Base-by-base conservation (phyloP, 2,329 filamentous ascomycete species). In the Calonectria hawksworthii region DNA sequence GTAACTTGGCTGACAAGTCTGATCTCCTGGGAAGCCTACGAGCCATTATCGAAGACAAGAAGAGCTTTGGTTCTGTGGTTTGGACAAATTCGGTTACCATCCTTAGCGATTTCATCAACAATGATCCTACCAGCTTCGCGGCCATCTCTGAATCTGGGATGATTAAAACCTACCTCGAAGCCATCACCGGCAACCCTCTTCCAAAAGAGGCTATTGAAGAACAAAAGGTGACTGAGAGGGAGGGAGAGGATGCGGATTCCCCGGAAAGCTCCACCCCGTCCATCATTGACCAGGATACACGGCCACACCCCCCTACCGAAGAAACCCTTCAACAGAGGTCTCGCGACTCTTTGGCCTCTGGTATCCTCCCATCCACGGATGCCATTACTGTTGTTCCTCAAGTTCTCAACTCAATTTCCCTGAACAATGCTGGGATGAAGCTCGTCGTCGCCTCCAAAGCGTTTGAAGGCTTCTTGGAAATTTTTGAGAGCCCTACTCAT, bases 1-100 rank as follows among this genome's bases (percentile, higher is more conserved):
- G 98, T 70, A 99, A 99, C 82, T 87, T 99, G 74, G 98, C 98
- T 63, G 98, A 99, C 84, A 98, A 97, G 56, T 94, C 96, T 30
- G 94, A 94, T 75, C 89, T 99, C 59, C 89, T 99, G 59, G 90
- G 89, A 28, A 95, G 94, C 72, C 89, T 99, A 66, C 93, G 95
- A 69, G 90, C 93, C 47, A 95, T 99, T 59, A 94, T 98, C 76
- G 92, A 94, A 76, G 94, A 98, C 80, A 93, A 94, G 47, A 89
- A 89, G 68, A 89, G 93, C 47, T 99, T 96, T 83, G 97, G 97
- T 16, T 97, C 96, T 2, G 94, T 97, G 74, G 95, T 99, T 7
- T 99, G 97, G 97, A 98, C 96, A 64, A 96, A 96, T 83, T 94
- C 96, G 9, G 95, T 98, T 75, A 96, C 94, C 70, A 96, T 98